A percentile compares a stretch with the other conserved stretches of the same genome.
Conservation (phyloP, 805 yeast species). For the Wickerhamiella lipophila region DNA sequence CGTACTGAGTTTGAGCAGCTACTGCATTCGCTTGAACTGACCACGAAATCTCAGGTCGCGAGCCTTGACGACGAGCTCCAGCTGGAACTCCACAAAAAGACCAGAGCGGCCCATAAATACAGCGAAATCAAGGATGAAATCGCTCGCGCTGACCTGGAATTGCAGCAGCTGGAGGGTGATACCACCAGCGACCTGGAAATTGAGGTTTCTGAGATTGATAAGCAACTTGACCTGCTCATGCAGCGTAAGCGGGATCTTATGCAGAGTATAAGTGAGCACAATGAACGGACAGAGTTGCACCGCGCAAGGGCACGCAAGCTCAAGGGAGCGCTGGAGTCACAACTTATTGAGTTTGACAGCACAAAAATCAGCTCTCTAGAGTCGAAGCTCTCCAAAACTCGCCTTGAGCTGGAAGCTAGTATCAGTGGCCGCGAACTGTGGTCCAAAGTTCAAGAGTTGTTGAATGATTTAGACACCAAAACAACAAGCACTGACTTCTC, state of each 20-base stretch:
- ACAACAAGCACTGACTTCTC: conserved; percentile 16
- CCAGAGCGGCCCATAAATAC: background rate
- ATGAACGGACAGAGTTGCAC: background rate
- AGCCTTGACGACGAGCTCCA: background rate
- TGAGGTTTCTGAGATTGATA: conserved; percentile 6
- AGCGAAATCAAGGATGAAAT: background rate
- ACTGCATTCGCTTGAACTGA: conserved; percentile 2
- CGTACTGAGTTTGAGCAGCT: conserved; percentile 12
- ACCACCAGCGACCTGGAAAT: background rate
- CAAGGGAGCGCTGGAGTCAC: background rate
- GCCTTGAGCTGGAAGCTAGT: conserved; percentile 7
- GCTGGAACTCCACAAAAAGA: background rate
- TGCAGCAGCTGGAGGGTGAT: background rate
- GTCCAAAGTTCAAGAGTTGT: conserved; percentile 11
- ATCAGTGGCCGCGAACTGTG: conserved; percentile 9
- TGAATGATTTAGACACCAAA: conserved; percentile 13
- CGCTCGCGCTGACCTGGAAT: background rate
- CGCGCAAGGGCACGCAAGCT: background rate
- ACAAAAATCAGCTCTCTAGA: background rate
- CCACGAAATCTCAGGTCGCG: background rate
- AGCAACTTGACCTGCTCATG: background rate
- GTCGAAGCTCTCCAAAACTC: background rate
- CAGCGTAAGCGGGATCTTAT: background rate
- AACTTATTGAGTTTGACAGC: background rate
- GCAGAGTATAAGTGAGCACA: background rate